Base-by-base conservation (phyloP, 192 early-diverging fungal species). In the Backusella parvicylindrica region DNA sequence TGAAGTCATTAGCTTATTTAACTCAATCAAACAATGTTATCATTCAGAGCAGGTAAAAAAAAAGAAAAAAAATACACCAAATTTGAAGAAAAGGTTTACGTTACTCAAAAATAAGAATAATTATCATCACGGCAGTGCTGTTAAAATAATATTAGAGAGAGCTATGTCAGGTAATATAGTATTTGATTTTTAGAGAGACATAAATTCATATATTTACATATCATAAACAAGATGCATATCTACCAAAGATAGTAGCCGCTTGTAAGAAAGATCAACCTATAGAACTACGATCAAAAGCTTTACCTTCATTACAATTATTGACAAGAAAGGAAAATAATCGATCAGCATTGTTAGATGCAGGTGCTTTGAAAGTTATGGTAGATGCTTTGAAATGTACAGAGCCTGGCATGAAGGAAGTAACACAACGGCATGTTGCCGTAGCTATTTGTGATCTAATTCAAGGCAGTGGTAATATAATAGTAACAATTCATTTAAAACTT, bases 111-210 rank as follows among this genome's bases (percentile, higher is more conserved):
- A 7, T 7, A 37, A 38, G 26, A 23, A 60, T 60, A 60, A 60
- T 60, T n/a, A n/a, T n/a, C n/a, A n/a, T n/a, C n/a, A n/a, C n/a
- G 33, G 37, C 80, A 93, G 92, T 76, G 87, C 92, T 47, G 82
- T 92, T 28, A 89, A 90, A 73, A 92, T 94, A n/a, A 82, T 92
- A 6, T 81, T 93, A 21, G 88, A 88, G 64, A 80, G 92, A 26
- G 92, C 92, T 31, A 92, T 94, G 86, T 85, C 83, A 71, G 90
- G 89, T 88, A 89, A 47, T 6, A 35, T 66, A 26, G 28, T 37
- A 68, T 21, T 41, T 31, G 18, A 53, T 16, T 41, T 1, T 56
- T 1, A 31, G 21, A 18, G 5, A 6, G 0, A 2, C 28, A 56
- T 18, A 47, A 47, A 5, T 28, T 33, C 33, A 30, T 11, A 13